Percentiles rank a stretch among this genome's conserved stretches.
These are phyloP conservation scores for Symmetrospora coprosmae DNA, from an alignment of 768 basidiomycete genomes.

Conservation along the genomic window DNA sequence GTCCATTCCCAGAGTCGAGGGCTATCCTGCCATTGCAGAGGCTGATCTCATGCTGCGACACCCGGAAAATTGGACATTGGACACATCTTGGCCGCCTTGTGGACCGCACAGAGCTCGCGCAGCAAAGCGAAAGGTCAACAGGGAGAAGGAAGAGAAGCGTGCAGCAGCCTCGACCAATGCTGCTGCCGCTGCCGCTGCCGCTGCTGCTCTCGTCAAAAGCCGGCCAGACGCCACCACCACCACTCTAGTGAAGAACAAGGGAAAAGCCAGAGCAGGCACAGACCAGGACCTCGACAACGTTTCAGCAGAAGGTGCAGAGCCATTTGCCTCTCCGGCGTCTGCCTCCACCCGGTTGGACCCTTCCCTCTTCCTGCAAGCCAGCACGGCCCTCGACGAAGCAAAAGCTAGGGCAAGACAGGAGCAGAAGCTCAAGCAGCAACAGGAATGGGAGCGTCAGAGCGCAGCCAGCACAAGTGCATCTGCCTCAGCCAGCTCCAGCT, in stretches of 20 bases:
- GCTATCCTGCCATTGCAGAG: background rate
- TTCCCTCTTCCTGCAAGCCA: conserved; percentile 12
- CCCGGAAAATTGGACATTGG: background rate
- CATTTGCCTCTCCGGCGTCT: background rate
- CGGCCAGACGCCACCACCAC: too few relatives aligned
- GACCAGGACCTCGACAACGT: background rate
- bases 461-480: background rate
- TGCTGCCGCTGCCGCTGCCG: too few relatives aligned
- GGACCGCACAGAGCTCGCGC: background rate
- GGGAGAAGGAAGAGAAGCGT: background rate
- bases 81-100: too few relatives aligned
- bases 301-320: background rate
- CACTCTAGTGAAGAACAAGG: too few relatives aligned
- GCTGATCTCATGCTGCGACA: background rate
- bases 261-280: too few relatives aligned
- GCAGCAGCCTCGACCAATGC: too few relatives aligned
- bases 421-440: background rate
- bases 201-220: too few relatives aligned
- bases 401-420: background rate
- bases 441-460: background rate
- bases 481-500: background rate
- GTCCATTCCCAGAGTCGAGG: background rate
- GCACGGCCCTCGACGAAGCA: background rate
- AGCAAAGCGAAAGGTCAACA: background rate
- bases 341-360: background rate